Evolutionary conservation across 2,329 filamentous ascomycete genomes (phyloP), one percentile per base, ranked within the genome.

Genomic region (Nigrospora oryzae): DNA sequence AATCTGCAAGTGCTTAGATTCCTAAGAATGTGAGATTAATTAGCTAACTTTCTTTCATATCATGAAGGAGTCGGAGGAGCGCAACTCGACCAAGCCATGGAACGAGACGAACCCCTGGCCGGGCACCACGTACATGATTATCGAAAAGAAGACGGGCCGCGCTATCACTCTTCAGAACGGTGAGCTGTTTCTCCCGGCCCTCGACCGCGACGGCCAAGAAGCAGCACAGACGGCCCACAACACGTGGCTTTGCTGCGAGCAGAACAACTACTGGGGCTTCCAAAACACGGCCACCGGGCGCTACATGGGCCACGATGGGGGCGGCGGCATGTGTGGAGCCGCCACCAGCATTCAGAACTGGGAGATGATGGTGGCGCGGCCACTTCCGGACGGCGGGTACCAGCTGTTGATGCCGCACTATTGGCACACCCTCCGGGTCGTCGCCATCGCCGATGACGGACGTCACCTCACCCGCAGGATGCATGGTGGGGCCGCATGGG

Each of bases 201-300:
- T 39, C 13, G 38, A 15, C 15, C 17, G 19, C 23, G 19, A 4
- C 14, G 17, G 23, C 31, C 38, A 39, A 39, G 14, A 39, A 15
- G 38, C 31, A 15, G 19, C 38, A 31, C 19, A 30, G 19, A 39
- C 38, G 13, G 13, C 31, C 23, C 23, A 39, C 31, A 30, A 31
- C 38, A 39, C 38, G n/a, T 39, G 38, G 38, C 38, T 39, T 23
- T 39, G 38, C 19, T 39, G 38, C 31, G 38, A 39, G 31, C 19
- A 39, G 10, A 39, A 39, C 19, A 39, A 39, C 38, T 39, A 39
- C 23, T 39, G 38, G 38, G 38, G 38, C 38, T 39, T 39, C 38
- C 38, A 39, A 11, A 39, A 30, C 38, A 31, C 28, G 23, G 38
- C 19, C 17, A 39, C 38, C n/a, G 38, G 38, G 14, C 13, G 19